Evolutionary conservation across 169 alveolate genomes (phyloP).

Genomic region (Plasmodium fragile): DNA sequence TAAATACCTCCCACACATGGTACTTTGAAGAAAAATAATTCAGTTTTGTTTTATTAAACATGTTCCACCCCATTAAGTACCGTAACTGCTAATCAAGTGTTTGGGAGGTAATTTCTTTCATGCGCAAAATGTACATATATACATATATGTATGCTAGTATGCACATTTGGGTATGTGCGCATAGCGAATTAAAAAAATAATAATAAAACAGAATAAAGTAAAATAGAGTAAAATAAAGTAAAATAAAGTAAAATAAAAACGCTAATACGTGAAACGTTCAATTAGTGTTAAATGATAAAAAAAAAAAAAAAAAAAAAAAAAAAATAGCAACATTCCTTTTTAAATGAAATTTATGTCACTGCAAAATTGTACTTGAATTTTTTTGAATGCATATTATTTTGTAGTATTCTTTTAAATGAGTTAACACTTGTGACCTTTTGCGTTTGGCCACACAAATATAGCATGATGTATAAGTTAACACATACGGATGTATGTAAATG

Average conservation of each 20-base stretch:
- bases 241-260: neutral
- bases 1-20: neutral
- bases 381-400: neutral
- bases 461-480: neutral
- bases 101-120: neutral
- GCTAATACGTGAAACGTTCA: neutral
- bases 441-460: neutral
- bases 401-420: slow-evolving; percentile 3
- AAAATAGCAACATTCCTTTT: neutral
- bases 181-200: neutral
- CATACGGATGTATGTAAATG: neutral
- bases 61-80: neutral
- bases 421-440: neutral
- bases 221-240: neutral
- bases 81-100: neutral
- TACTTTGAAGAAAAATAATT: neutral
- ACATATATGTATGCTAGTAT: neutral
- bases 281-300: neutral
- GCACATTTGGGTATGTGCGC: neutral
- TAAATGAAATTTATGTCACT: neutral
- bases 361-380: neutral
- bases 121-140: neutral
- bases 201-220: neutral
- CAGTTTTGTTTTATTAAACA: neutral
- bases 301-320: neutral